Conservation (phyloP, 202 grass and related monocot species). For the Tripidium arundinaceum region DNA sequence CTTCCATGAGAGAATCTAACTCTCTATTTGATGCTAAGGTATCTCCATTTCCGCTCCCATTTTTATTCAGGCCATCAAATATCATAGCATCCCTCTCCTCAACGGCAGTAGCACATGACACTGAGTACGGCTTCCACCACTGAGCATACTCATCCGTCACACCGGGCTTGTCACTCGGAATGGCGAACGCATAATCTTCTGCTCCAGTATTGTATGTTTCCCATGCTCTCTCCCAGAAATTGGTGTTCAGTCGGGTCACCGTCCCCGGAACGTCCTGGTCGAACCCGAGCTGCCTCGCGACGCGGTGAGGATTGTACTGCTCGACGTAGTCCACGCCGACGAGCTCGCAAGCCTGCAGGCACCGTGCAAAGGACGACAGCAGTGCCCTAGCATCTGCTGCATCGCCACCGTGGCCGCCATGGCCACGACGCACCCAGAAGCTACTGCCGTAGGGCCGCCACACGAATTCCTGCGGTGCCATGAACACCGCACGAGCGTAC, state of each 20-base stretch:
- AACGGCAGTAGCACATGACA: neutral
- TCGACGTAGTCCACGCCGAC: conserved; percentile 49
- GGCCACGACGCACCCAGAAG: no score
- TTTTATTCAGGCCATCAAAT: no score
- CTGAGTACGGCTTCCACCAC: conserved; percentile 48
- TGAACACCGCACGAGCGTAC: no score
- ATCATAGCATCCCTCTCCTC: neutral
- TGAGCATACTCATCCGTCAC: conserved; percentile 33
- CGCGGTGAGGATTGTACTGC: no score
- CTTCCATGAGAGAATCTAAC: no score
- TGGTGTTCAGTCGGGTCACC: neutral
- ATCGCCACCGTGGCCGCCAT: no score
- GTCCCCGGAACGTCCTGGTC: conserved; percentile 53
- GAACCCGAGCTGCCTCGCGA: conserved; percentile 56
- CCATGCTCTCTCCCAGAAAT: conserved; percentile 50
- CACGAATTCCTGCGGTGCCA: conserved; percentile 29
- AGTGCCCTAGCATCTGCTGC: no score
- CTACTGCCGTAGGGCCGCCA: conserved; percentile 51
- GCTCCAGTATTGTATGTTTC: conserved; percentile 33
- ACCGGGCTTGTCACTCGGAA: conserved; percentile 23
- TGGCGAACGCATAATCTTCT: conserved; percentile 4
- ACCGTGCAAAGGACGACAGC: no score
- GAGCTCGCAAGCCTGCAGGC: conserved; percentile 44
- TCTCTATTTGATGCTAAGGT: no score
- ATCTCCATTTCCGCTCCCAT: no score